A percentile compares a stretch with the other conserved stretches of the same genome.
Evolutionary conservation across 805 yeast species (phyloP).

Genomic region (Debaryomyces castellii): DNA sequence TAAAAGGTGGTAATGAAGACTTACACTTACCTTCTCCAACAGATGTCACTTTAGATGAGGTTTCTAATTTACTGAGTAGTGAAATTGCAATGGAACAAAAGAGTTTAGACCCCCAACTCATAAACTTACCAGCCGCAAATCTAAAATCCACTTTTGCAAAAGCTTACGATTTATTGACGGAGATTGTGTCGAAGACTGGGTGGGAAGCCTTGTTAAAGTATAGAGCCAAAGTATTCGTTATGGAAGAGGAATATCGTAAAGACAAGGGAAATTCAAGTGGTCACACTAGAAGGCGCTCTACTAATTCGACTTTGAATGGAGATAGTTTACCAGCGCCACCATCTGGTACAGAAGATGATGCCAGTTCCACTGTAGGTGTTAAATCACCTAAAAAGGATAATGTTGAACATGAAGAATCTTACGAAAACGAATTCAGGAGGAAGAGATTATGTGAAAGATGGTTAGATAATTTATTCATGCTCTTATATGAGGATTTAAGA

Average conservation of each 20-base stretch:
- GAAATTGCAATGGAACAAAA: conserved; percentile 67
- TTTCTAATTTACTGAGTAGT: conserved; percentile 62
- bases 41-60: conserved; percentile 71
- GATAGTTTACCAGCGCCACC: conserved; percentile 4
- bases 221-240: conserved; percentile 47
- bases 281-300: conserved; percentile 11
- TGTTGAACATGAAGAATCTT: conserved; percentile 13
- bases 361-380: conserved; percentile 36
- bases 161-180: conserved; percentile 46
- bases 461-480: conserved; percentile 70
- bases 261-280: conserved; percentile 26
- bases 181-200: conserved; percentile 44
- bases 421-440: conserved; percentile 51
- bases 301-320: conserved; percentile 11
- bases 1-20: conserved; percentile 46
- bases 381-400: conserved; percentile 34
- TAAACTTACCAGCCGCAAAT: conserved; percentile 67
- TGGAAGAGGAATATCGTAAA: conserved; percentile 48
- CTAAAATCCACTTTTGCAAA: conserved; percentile 50
- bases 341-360: conserved; percentile 19
- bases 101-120: conserved; percentile 59
- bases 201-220: conserved; percentile 46
- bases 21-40: conserved; percentile 75
- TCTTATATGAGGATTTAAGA: conserved; percentile 69
- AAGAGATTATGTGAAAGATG: conserved; percentile 72